phyloP scores from a whole-genome alignment of 164 flowering plant genomes.

The Chimonanthus salicifolius region DNA sequence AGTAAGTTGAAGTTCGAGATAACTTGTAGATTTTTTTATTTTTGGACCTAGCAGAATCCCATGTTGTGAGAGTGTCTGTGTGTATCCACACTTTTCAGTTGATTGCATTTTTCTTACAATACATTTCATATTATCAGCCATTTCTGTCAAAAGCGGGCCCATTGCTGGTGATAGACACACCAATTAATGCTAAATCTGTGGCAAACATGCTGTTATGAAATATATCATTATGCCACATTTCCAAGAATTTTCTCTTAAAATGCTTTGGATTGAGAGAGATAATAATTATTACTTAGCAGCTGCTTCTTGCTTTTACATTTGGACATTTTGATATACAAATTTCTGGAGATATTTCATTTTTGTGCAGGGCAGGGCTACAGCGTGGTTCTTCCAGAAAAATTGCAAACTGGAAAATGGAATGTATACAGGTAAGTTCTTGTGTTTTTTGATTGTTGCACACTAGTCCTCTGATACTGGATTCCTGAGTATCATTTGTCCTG shows the following conservation, averaged over 20 bases:
- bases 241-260: not conserved
- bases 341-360: slow-evolving; percentile 5
- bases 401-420: slow-evolving; percentile 91
- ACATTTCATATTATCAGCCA: no score
- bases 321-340: not conserved
- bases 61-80: no score
- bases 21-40: no score
- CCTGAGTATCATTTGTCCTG: slow-evolving; percentile 5
- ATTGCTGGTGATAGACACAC: not conserved
- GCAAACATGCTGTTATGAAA: not conserved
- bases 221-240: not conserved
- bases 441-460: not conserved
- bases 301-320: not conserved
- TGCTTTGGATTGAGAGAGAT: not conserved
- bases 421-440: slow-evolving; percentile 63
- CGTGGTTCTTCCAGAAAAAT: slow-evolving; percentile 92
- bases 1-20: no score
- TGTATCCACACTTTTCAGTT: no score
- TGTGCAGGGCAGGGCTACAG: slow-evolving; percentile 83
- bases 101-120: no score
- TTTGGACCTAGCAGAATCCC: no score
- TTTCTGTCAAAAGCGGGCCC: no score
- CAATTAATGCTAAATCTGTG: not conserved
- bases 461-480: not conserved
- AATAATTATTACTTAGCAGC: not conserved